Percentiles rank a stretch among this genome's conserved stretches.
phyloP scores from a whole-genome alignment of 179 eudicot genomes.

The Sideroxylon spinosum region DNA sequence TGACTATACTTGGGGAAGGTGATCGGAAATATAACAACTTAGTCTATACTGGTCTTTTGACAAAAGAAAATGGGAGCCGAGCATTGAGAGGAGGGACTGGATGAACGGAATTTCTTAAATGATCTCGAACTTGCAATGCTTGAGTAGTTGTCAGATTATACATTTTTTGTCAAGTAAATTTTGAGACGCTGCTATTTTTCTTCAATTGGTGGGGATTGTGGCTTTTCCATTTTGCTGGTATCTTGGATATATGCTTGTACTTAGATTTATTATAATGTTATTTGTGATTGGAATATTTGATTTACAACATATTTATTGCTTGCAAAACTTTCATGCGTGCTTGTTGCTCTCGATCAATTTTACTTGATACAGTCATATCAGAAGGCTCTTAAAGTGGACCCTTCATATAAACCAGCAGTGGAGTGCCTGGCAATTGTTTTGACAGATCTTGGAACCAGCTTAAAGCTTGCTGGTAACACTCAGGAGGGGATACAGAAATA shows the following conservation, averaged over 20 bases:
- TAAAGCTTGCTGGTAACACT: conserved; percentile 96
- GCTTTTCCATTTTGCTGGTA: too few relatives aligned
- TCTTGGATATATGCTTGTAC: too few relatives aligned
- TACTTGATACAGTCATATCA: conserved; percentile 69
- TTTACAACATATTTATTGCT: too few relatives aligned
- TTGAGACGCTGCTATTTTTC: not conserved
- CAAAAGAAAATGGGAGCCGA: not conserved
- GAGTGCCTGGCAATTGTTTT: conserved; percentile 93
- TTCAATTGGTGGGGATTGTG: too few relatives aligned
- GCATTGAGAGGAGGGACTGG: not conserved
- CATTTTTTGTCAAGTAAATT: not conserved
- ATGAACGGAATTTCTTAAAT: not conserved
- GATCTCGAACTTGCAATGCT: not conserved
- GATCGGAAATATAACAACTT: not conserved
- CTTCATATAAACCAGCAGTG: conserved; percentile 90
- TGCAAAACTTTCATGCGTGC: too few relatives aligned
- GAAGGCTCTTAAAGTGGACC: conserved; percentile 83
- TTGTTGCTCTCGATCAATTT: not conserved
- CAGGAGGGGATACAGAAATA: conserved; percentile 97
- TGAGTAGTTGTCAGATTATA: not conserved
- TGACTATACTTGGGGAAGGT: not conserved
- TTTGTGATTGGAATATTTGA: too few relatives aligned
- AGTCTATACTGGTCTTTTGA: not conserved
- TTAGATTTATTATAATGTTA: too few relatives aligned
- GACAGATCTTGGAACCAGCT: conserved; percentile 96